Base-by-base conservation (phyloP, 2,329 filamentous ascomycete species). In the Bimuria novae-zelandiae region DNA sequence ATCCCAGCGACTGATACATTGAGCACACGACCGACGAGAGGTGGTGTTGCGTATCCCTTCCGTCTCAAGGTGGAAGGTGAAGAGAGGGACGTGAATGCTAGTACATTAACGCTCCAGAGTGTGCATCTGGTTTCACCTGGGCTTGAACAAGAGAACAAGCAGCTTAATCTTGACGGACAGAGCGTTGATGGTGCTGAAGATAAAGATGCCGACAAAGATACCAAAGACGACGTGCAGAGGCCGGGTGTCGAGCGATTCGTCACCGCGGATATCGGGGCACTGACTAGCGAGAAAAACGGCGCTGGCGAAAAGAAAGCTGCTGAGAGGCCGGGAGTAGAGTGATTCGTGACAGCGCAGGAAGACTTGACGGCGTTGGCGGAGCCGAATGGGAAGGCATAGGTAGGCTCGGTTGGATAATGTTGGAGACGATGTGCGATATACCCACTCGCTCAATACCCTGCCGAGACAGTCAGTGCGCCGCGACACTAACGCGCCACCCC, bases 21-120 rank as follows among this genome's bases (percentile, higher is more conserved):
- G 77, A 83, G 83, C 4, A 88, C 87, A 64, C 78, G 89, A 2
- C 86, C 88, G 0, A 85, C 85, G 40, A 78, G 89, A 5, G 84
- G 84, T 17, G 86, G 88, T 0, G 83, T 91, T 22, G 88, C 89
- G 0, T 82, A 90, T 61, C 89, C 89, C 0, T 92, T 92, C 65
- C 88, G 83, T 51, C 70, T 92, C 12, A 81, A 82, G 59, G 81
- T 88, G 17, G 62, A 69, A 21, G 67, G 68, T 3, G 56, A 52
- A 3, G 57, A 57, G 2, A 65, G 59, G 3, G 82, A 82, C 1
- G 82, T 84, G 3, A 88, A 84, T 16, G 86, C 86, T 0, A 90
- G 87, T 73, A 90, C 88, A 81, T 75, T 87, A 47, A 90, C 88
- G 0, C 72, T 91, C 17, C 71, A 73, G 23, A 78, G 76, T 55